Evolutionary conservation across 345 rosid species (phyloP).

Genomic region (Hibiscus tridactylites): DNA sequence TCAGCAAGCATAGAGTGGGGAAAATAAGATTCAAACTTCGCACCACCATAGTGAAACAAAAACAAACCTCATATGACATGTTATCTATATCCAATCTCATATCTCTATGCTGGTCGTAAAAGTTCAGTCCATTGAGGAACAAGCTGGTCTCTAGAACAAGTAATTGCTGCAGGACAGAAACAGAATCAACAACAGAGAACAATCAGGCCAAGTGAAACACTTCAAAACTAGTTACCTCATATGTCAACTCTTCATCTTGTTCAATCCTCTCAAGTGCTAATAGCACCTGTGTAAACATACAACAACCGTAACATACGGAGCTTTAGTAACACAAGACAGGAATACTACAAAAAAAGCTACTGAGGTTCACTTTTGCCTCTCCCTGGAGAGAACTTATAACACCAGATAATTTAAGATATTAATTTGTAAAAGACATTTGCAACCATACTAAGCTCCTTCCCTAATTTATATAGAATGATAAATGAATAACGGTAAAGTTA

Average conservation of each 20-base stretch:
- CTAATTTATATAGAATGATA: not conserved
- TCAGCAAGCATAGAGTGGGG: not conserved
- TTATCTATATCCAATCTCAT: constrained; percentile 95
- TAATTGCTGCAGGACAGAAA: constrained; percentile 56
- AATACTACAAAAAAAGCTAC: not conserved
- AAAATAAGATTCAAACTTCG: not conserved
- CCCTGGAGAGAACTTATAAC: not conserved
- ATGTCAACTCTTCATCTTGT: constrained; percentile 71
- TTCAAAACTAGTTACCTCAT: constrained; percentile 51
- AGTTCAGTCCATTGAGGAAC: constrained; percentile 60
- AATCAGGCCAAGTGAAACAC: constrained; percentile 5
- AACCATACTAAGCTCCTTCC: not conserved
- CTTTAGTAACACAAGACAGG: not conserved
- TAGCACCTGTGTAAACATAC: constrained; percentile 47
- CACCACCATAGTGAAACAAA: not conserved
- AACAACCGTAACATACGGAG: not conserved
- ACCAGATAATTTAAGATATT: not conserved
- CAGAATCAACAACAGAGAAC: not conserved
- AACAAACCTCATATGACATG: constrained; percentile 93
- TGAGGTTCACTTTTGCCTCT: not conserved
- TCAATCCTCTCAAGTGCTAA: constrained; percentile 90
- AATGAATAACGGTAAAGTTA: not conserved
- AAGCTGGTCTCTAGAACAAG: constrained; percentile 75
- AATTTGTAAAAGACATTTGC: not conserved
- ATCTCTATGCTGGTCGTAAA: constrained; percentile 84